A percentile compares a stretch with the other conserved stretches of the same genome.
Conservation (phyloP, 257 asterid species). For the Solanum paucissectum region DNA sequence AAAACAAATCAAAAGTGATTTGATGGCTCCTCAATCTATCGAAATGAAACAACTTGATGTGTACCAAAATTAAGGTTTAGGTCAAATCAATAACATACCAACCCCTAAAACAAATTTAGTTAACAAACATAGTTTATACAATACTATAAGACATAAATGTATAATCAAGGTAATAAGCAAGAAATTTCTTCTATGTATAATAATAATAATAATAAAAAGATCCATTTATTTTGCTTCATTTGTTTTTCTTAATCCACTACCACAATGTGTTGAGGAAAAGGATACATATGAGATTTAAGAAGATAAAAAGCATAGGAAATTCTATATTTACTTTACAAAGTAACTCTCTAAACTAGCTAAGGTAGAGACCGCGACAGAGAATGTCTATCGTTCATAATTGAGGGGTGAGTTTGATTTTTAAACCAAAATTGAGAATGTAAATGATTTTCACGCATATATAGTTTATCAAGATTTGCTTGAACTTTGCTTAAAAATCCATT, state of each 20-base stretch:
- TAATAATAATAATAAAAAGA: neutral
- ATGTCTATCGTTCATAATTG: neutral
- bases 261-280: neutral
- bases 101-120: neutral
- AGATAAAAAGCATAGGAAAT: neutral
- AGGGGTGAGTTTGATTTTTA: neutral
- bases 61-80: neutral
- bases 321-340: neutral
- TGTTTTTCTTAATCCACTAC: neutral
- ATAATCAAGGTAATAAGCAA: neutral
- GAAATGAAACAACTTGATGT: neutral
- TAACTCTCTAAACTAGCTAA: neutral
- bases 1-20: neutral
- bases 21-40: neutral
- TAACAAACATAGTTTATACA: neutral
- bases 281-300: neutral
- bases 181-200: neutral
- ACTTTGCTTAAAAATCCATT: conserved; percentile 70
- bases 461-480: conserved; percentile 18
- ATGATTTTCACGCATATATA: neutral
- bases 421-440: neutral
- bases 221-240: neutral
- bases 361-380: neutral
- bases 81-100: neutral
- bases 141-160: neutral